Percentiles rank a stretch among this genome's conserved stretches.
These are phyloP conservation scores for Arachis monticola DNA, from an alignment of 331 rosid species.

Conservation along the genomic window DNA sequence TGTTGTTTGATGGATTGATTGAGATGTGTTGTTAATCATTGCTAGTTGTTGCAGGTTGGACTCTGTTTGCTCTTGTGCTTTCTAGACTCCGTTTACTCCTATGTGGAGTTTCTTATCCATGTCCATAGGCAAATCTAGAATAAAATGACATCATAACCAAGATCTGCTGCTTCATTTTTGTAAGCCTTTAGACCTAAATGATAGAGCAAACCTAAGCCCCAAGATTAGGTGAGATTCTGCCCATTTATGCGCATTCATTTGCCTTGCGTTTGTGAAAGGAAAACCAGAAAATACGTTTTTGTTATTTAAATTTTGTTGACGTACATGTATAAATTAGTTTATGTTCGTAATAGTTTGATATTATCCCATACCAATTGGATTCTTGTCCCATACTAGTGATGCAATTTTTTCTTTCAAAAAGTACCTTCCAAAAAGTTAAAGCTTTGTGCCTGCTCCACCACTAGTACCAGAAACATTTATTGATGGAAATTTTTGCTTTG, in stretches of 20 bases:
- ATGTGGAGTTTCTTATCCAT: slow-evolving; percentile 89
- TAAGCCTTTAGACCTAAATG: slow-evolving; percentile 40
- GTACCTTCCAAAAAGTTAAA: too few species aligned
- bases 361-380: too few species aligned
- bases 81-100: slow-evolving; percentile 80
- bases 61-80: slow-evolving; percentile 81
- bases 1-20: background rate
- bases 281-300: slow-evolving; percentile 36
- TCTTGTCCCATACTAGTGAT: too few species aligned
- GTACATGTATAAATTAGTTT: slow-evolving; percentile 46
- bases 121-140: slow-evolving; percentile 92
- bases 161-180: slow-evolving; percentile 41
- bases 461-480: background rate
- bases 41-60: slow-evolving; percentile 65
- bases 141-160: slow-evolving; percentile 69
- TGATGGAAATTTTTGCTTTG: background rate
- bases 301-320: slow-evolving; percentile 36
- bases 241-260: slow-evolving; percentile 18
- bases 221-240: slow-evolving; percentile 43
- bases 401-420: too few species aligned
- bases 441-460: too few species aligned
- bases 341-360: slow-evolving; percentile 33
- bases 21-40: slow-evolving; percentile 7
- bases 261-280: slow-evolving; percentile 17
- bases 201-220: slow-evolving; percentile 38